A percentile compares a stretch with the other conserved stretches of the same genome.
Evolutionary conservation across 2,329 filamentous ascomycete genomes (phyloP).

Genomic region (Diaporthe sp.): DNA sequence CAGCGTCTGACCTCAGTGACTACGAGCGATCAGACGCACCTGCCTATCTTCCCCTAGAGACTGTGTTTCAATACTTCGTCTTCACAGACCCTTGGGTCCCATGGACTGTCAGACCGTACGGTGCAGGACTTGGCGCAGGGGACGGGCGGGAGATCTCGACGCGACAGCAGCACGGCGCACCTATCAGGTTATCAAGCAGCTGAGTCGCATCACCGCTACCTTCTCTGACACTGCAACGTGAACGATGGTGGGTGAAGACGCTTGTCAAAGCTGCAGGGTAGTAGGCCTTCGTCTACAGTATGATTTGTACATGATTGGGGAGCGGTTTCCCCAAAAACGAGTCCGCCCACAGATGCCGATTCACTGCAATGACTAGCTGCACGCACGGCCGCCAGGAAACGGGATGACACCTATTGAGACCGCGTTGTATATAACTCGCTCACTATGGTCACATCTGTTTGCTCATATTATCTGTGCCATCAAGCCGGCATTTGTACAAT

Average conservation of each 20-base stretch:
- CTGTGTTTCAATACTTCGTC: not conserved
- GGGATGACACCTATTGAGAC: not conserved
- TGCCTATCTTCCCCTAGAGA: not conserved
- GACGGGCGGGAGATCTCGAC: not conserved
- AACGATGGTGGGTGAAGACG: not conserved
- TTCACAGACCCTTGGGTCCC: not conserved
- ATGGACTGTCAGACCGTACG: not conserved
- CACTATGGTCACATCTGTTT: not conserved
- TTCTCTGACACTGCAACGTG: not conserved
- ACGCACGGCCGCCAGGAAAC: not conserved
- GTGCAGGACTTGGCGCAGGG: not conserved
- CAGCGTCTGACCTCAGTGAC: not conserved
- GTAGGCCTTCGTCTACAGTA: not conserved
- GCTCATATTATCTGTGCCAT: not conserved
- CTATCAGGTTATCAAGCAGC: not conserved
- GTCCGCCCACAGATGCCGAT: not conserved
- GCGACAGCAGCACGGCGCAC: not conserved
- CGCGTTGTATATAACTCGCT: not conserved
- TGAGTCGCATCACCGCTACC: conserved; percentile 18
- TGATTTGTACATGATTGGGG: not conserved
- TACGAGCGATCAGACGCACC: not conserved
- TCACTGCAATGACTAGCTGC: not conserved
- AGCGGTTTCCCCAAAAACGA: not conserved
- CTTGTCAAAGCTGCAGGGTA: not conserved
- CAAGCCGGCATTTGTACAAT: not conserved